Evolutionary conservation across 1,284 basidiomycete genomes (phyloP), one percentile per base, ranked within the genome.

Genomic region (Ustilago vetiveriae): DNA sequence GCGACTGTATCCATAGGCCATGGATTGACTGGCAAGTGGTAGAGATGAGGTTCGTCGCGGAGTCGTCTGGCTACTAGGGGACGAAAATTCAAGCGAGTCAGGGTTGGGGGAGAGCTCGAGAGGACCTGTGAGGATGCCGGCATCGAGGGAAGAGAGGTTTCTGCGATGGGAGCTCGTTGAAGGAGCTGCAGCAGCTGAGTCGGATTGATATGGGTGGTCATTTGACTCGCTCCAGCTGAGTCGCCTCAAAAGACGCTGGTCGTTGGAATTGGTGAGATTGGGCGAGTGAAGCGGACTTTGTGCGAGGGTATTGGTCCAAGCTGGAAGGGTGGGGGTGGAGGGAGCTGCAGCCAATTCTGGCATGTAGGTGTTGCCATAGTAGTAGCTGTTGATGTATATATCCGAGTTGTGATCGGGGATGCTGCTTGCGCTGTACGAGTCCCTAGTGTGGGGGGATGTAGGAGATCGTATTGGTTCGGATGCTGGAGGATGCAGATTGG

Each of bases 311-410:
- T 47, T 33, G 3, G 47, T 40, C 63, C 63, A 59, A 16, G 40
- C 36, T 4, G 58, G 50, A 5, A 48, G 49, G 5, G 54, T 26
- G 17, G 32, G 32, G 17, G 37, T 52, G 27, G 67, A 38, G 7
- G 43, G 16, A 19, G 16, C 27, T 1, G 37, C 7, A 14, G 30
- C 24, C 3, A 70, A 26, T n/a, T 73, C 66, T n/a, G 62, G 54
- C 67, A 73, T 73, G 29, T 73, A 46, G 17, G 40, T 40, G 37
- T 73, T 73, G 39, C 71, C 71, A 44, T 73, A 73, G 45, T 73
- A 73, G 44, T 73, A 73, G 56, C 57, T 62, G 52, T 66, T 70
- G 57, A 73, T 70, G 58, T 66, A 73, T 40, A 59, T 59, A 23
- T 62, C 59, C 27, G 71, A 73, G 24, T 56, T 58, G 45, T 62